A percentile compares a stretch with the other conserved stretches of the same genome.
These are phyloP conservation scores for Aegilops bicornis DNA, from an alignment of 176 grass and related monocot genomes.

Conservation along the genomic window DNA sequence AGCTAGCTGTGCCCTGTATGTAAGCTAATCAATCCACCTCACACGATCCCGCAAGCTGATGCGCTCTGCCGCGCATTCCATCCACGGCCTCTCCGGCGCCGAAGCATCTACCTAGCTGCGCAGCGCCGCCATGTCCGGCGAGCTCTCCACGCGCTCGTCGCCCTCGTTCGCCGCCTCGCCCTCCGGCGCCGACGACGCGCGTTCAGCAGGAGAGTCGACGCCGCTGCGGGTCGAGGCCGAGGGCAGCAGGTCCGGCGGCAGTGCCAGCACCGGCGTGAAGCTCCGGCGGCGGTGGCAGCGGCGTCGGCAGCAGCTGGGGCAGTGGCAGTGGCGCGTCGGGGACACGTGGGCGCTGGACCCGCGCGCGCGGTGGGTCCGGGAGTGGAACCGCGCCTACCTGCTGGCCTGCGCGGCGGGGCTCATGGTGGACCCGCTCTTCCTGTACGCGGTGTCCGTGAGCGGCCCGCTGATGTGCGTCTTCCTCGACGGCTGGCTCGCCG, in stretches of 20 bases:
- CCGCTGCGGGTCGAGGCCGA: neutral
- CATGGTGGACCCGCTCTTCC: conserved; percentile 88
- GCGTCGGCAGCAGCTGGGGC: neutral
- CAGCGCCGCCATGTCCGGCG: conserved; percentile 26
- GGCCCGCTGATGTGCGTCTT: conserved; percentile 79
- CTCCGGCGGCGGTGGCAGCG: neutral
- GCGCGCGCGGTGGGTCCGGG: conserved; percentile 46
- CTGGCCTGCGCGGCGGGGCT: conserved; percentile 79
- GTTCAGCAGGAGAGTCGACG: neutral
- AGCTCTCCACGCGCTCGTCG: conserved; percentile 15
- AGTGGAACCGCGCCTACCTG: conserved; percentile 85
- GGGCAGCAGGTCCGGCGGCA: no score
- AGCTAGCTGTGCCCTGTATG: neutral
- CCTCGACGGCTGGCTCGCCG: conserved; percentile 88
- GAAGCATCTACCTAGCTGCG: neutral
- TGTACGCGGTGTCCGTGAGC: conserved; percentile 82
- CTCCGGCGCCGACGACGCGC: neutral
- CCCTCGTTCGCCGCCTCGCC: neutral
- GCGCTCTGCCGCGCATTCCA: neutral
- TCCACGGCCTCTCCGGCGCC: neutral
- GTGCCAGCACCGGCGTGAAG: neutral
- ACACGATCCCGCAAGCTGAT: neutral
- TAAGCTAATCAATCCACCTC: conserved; percentile 5
- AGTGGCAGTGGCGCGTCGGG: neutral
- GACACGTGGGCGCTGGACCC: conserved; percentile 49